These are phyloP conservation scores for Hanseniaspora mollemarum DNA, from an alignment of 805 yeast species.

Conservation along the genomic window DNA sequence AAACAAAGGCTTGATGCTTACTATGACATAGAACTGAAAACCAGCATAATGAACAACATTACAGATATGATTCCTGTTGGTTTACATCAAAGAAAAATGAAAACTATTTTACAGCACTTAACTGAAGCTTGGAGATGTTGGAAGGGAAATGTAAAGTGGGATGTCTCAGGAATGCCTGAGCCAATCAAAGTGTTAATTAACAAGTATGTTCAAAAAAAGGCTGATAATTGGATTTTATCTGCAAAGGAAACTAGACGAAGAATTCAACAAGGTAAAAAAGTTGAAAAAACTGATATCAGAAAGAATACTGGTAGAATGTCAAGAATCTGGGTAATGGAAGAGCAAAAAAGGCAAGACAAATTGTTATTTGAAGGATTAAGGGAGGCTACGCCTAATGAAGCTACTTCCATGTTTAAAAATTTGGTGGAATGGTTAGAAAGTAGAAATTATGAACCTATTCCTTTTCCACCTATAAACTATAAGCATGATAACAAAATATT, in stretches of 20 bases:
- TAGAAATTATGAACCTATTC: slow-evolving; percentile 72
- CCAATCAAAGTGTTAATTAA: slow-evolving; percentile 80
- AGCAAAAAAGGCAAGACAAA: slow-evolving; percentile 74
- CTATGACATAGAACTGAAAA: slow-evolving; percentile 83
- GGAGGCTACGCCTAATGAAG: slow-evolving; percentile 72
- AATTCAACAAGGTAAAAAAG: slow-evolving; percentile 76
- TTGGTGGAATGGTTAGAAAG: slow-evolving; percentile 88
- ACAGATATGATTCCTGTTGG: slow-evolving; percentile 96
- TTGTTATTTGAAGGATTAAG: slow-evolving; percentile 74
- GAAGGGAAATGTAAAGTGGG: slow-evolving; percentile 98
- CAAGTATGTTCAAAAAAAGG: slow-evolving; percentile 84
- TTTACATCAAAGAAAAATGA: slow-evolving; percentile 72
- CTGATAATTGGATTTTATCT: slow-evolving; percentile 91
- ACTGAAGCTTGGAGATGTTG: slow-evolving; percentile 99
- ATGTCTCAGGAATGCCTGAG: slow-evolving; percentile 89
- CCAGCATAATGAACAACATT: slow-evolving; percentile 90
- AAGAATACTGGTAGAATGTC: slow-evolving; percentile 88
- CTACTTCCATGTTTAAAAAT: slow-evolving; percentile 71
- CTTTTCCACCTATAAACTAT: slow-evolving; percentile 85
- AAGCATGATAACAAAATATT: slow-evolving; percentile 87
- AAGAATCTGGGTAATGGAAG: slow-evolving; percentile 81
- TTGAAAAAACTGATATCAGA: slow-evolving; percentile 87
- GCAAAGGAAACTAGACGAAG: slow-evolving; percentile 89
- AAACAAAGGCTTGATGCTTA: slow-evolving; percentile 93
- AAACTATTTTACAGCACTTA: slow-evolving; percentile 79